Evolutionary conservation across 441 rosid genomes (phyloP), one percentile per base, ranked within the genome.

Genomic region (Breynia disticha): DNA sequence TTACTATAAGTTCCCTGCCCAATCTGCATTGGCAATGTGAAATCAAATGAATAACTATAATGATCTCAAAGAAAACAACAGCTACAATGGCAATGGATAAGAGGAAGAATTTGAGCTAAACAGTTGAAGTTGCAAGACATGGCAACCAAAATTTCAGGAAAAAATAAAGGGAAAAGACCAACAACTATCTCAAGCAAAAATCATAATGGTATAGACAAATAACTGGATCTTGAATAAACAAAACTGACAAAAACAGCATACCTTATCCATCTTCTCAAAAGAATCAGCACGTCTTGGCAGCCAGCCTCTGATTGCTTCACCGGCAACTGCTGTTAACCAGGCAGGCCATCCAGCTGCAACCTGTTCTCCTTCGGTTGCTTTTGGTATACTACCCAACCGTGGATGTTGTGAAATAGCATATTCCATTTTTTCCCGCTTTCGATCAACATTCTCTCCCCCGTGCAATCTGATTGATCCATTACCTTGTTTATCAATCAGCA

Each of bases 1-100:
- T 86, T 93, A 67, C 97, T 88, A 59, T 93, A 93, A 46, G 98
- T 93, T 68, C 98, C 98, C 69, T 93, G 98, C 49, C 98, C 98
- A 75, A 93, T 93, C 98, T 93, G 82, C 82, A 77, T 1, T 48
- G 50, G 37, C 46, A 63, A 64, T 6, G 59, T 44, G 48, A 44
- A 46, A 65, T 35, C 48, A 69, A 19, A 54, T 24, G 32, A 24
- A 44, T 43, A 39, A 44, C 11, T n/a, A 67, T 24, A 52, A 49
- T 64, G 56, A 53, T 43, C 24, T 54, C 21, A 46, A 56, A 41
- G 16, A 41, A 18, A 10, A 55, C 24, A 53, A 19, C 42, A 57
- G n/a, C 14, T 1, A 9, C 43, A 14, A 39, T 9, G 43, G 43
- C 32, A 24, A 24, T 24, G 35, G 38, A 46, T 54, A 43, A 35